Base-by-base conservation (phyloP, 345 rosid species). In the Moricandia arvensis region DNA sequence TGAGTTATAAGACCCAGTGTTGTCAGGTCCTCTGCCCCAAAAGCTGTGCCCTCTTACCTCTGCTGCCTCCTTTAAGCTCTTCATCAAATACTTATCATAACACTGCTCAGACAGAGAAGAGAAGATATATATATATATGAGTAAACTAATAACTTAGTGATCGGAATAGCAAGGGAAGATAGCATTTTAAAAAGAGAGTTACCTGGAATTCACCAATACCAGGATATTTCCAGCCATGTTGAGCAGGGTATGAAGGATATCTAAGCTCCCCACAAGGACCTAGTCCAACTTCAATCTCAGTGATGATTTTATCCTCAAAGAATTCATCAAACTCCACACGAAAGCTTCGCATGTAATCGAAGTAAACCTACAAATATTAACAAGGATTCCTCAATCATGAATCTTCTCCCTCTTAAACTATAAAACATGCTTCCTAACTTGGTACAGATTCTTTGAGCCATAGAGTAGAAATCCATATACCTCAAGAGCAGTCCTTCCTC, bases 181-280 rank as follows among this genome's bases (percentile, higher is more conserved):
- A 21, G 24, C 24, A 21, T n/a, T n/a, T n/a, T n/a, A n/a, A n/a
- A 43, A 43, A 43, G 13, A 41, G 12, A 41, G 13, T 6, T 82
- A 92, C 99, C 99, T 92, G 97, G 81, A 95, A 90, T 86, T 89
- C 99, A 74, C 98, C 98, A 31, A 90, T 92, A 75, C 97, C 99
- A 70, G 97, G 97, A 71, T 89, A 95, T 78, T 77, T 85, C 97
- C 97, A 95, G 37, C 96, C 99, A 79, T 83, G 87, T 75, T 95
- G 84, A 35, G 87, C 91, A 63, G 91, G 91, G 85, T 86, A 92
- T n/a, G 97, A 89, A 51, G 99, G 97, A 81, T 90, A 92, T 26
- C 97, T 85, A 6, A 90, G 85, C 86, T 95, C 97, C 68, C 99
- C 98, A 79, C 99, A 92, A 26, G 99, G 93, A 84, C 99, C 99